Conservation (phyloP, 2,329 filamentous ascomycete species). For the Teratosphaeria pseudoeucalypti region DNA sequence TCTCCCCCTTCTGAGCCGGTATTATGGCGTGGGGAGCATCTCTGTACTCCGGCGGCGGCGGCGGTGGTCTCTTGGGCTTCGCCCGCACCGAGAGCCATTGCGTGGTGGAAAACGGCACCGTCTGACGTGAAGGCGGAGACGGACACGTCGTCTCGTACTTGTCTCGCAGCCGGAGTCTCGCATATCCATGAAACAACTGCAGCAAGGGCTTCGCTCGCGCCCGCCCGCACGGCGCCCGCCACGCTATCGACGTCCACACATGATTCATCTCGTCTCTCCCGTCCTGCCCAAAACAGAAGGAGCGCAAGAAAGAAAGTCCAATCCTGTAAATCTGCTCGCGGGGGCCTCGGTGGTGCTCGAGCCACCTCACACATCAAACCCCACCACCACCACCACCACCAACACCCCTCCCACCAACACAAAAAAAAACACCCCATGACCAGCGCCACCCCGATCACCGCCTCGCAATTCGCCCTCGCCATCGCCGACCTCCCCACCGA, state of each 20-base stretch:
- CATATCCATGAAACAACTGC: slow-evolving; percentile 21
- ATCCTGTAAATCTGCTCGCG: not conserved
- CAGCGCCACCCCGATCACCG: slow-evolving; percentile 18
- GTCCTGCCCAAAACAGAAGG: not conserved
- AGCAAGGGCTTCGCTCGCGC: slow-evolving; percentile 14
- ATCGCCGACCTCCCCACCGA: slow-evolving; percentile 56
- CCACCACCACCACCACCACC: not conserved
- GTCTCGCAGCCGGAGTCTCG: slow-evolving; percentile 5
- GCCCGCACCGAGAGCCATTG: not conserved
- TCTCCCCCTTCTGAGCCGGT: not conserved
- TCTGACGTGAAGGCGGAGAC: not conserved
- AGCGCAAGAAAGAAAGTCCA: too few species aligned
- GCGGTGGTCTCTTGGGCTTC: slow-evolving; percentile 1
- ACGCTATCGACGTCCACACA: slow-evolving; percentile 24
- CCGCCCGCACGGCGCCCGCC: slow-evolving; percentile 13
- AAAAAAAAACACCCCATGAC: too few species aligned
- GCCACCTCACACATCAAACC: slow-evolving; percentile 5
- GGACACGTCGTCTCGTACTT: too few species aligned
- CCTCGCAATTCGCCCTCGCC: slow-evolving; percentile 38
- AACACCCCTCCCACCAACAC: slow-evolving; percentile 5
- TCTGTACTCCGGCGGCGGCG: not conserved
- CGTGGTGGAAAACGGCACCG: not conserved
- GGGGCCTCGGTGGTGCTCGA: slow-evolving; percentile 13
- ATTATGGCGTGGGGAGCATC: not conserved
- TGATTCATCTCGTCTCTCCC: slow-evolving; percentile 19